phyloP scores from a whole-genome alignment of 331 rosid species.

The Rhamnella rubrinervis region DNA sequence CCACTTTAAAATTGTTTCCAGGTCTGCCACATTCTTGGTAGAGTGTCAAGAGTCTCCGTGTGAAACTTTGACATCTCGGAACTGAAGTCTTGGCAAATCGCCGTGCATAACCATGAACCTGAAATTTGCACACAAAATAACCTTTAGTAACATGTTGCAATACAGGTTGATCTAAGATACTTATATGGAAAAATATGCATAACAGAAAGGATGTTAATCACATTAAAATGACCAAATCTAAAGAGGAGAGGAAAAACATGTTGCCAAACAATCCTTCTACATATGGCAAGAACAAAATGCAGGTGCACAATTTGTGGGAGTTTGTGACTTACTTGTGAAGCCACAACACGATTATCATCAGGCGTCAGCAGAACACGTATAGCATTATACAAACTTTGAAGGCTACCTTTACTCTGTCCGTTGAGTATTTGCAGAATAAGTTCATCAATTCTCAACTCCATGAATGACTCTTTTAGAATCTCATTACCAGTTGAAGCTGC shows the following conservation, averaged over 20 bases:
- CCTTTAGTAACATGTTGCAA: slow-evolving; percentile 2
- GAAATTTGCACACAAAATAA: slow-evolving; percentile 26
- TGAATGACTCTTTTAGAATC: slow-evolving; percentile 66
- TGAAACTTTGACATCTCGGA: too few species aligned
- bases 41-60: too few species aligned
- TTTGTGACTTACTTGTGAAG: slow-evolving; percentile 85
- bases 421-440: slow-evolving; percentile 59
- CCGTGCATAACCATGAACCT: slow-evolving; percentile 95
- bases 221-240: neutral
- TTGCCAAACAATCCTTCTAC: neutral
- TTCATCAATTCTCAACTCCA: slow-evolving; percentile 81
- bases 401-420: slow-evolving; percentile 32
- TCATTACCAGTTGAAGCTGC: slow-evolving; percentile 80
- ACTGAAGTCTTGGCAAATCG: slow-evolving; percentile 56
- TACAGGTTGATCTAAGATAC: neutral
- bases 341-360: slow-evolving; percentile 86
- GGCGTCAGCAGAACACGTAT: slow-evolving; percentile 72
- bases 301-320: slow-evolving; percentile 3
- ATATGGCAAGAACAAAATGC: neutral
- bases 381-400: slow-evolving; percentile 66
- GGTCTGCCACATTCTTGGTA: too few species aligned
- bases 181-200: neutral
- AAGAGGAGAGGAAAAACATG: neutral
- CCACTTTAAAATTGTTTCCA: too few species aligned
- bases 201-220: neutral